phyloP scores from a whole-genome alignment of 306 rosid genomes.

The Citrullus colocynthis region DNA sequence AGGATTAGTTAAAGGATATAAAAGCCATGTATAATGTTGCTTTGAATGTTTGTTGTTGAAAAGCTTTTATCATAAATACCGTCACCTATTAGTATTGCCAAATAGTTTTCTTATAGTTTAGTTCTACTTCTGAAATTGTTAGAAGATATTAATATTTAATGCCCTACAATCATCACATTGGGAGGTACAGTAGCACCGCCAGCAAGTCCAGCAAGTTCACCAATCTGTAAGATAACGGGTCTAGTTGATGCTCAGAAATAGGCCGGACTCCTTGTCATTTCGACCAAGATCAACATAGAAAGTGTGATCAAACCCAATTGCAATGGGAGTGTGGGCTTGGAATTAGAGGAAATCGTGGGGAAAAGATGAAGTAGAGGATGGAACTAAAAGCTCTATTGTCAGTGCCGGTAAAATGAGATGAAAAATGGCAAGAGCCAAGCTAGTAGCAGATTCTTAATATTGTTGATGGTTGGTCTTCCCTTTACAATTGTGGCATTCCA shows the following conservation, averaged over 20 bases:
- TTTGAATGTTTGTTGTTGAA: neutral
- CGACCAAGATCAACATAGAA: neutral
- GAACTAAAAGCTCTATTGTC: too few species aligned
- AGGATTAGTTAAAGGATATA: too few species aligned
- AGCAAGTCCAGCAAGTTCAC: slow-evolving; percentile 82
- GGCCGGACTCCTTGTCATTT: neutral
- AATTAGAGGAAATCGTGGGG: too few species aligned
- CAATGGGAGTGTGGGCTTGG: too few species aligned
- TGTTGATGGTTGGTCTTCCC: too few species aligned
- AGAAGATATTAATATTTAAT: neutral
- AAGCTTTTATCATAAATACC: neutral
- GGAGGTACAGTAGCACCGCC: slow-evolving; percentile 60
- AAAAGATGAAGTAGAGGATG: too few species aligned
- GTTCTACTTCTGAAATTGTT: neutral
- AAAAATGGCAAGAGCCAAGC: too few species aligned
- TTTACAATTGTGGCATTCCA: too few species aligned
- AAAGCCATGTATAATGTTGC: neutral
- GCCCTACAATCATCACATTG: slow-evolving; percentile 62
- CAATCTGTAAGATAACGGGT: slow-evolving; percentile 31
- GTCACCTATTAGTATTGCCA: neutral
- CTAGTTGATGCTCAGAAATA: neutral
- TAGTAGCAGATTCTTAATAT: too few species aligned
- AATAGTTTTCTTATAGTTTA: neutral
- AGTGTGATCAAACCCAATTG: neutral
- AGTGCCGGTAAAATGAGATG: too few species aligned